Conservation (phyloP, 257 asterid species). For the Nicotiana benthamiana region DNA sequence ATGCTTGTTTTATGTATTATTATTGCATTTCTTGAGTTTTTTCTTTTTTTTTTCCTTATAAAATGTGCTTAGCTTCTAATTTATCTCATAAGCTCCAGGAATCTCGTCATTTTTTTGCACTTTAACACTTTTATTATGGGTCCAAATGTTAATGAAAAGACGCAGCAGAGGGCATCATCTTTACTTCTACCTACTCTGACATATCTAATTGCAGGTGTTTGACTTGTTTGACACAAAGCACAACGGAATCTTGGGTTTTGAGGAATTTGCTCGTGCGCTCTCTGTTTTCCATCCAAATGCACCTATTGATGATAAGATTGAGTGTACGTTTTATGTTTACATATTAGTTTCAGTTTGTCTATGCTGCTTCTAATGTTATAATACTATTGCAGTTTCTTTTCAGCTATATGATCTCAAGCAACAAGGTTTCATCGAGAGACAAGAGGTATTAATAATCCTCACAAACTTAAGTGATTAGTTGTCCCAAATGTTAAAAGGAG, state of each 20-base stretch:
- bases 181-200: conserved; percentile 12
- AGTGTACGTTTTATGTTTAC: conserved; percentile 38
- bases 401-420: conserved; percentile 98
- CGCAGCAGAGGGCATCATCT: not conserved
- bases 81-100: not conserved
- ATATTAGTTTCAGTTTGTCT: not conserved
- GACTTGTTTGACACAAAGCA: conserved; percentile 96
- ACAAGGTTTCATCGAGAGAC: conserved; percentile 97
- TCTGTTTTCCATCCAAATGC: conserved; percentile 99
- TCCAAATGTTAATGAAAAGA: not conserved
- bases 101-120: not conserved
- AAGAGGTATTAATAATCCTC: conserved; percentile 59
- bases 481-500: not conserved
- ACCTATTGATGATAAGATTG: conserved; percentile 92
- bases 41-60: not conserved
- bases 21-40: not conserved
- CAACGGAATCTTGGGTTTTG: conserved; percentile 94
- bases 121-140: not conserved
- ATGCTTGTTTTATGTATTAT: not conserved
- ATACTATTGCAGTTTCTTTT: conserved; percentile 72
- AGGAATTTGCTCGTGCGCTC: conserved; percentile 96
- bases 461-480: not conserved
- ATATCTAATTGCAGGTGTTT: conserved; percentile 52
- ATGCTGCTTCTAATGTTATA: not conserved
- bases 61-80: not conserved